Evolutionary conservation across 2,329 filamentous ascomycete species (phyloP).

Genomic region (Monosporascus cannonballus): DNA sequence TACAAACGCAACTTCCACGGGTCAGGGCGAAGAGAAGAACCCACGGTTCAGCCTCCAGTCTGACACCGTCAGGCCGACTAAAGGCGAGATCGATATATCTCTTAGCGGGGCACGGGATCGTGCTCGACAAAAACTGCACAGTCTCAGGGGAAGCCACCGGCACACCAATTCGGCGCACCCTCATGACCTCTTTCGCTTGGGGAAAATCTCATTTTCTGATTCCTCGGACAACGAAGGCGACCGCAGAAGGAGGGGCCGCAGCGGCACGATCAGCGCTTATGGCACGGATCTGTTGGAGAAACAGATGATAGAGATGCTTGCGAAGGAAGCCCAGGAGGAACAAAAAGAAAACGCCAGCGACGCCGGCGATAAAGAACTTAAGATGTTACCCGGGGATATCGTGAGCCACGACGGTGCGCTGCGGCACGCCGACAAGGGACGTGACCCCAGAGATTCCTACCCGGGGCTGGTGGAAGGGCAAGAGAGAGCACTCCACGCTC

Average conservation of each 20-base stretch:
- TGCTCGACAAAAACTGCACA: slow-evolving; percentile 55
- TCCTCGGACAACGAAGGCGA: slow-evolving; percentile 54
- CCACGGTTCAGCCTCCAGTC: slow-evolving; percentile 5
- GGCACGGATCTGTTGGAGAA: slow-evolving; percentile 51
- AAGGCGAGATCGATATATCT: slow-evolving; percentile 34
- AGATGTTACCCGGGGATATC: slow-evolving; percentile 25
- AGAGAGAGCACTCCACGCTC: slow-evolving; percentile 11
- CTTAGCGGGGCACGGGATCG: slow-evolving; percentile 52
- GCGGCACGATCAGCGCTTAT: slow-evolving; percentile 42
- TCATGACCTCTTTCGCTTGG: slow-evolving; percentile 46
- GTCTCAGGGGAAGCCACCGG: slow-evolving; percentile 49
- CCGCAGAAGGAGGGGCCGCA: slow-evolving; percentile 32
- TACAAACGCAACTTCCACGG: slow-evolving; percentile 2
- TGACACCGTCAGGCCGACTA: slow-evolving; percentile 9
- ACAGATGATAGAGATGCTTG: slow-evolving; percentile 57
- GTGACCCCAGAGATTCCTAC: slow-evolving; percentile 13
- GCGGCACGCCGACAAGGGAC: slow-evolving; percentile 5
- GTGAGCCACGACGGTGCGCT: slow-evolving; percentile 20
- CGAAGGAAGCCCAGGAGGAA: slow-evolving; percentile 42
- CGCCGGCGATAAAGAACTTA: slow-evolving; percentile 27
- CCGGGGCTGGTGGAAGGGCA: slow-evolving; percentile 12
- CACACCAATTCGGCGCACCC: slow-evolving; percentile 43
- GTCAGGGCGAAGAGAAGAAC: slow-evolving; percentile 1
- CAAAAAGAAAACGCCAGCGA: slow-evolving; percentile 27
- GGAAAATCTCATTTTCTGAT: slow-evolving; percentile 51